Evolutionary conservation across 768 basidiomycete genomes (phyloP), one percentile per base, ranked within the genome.

Genomic region (Leccinum sublutescens): DNA sequence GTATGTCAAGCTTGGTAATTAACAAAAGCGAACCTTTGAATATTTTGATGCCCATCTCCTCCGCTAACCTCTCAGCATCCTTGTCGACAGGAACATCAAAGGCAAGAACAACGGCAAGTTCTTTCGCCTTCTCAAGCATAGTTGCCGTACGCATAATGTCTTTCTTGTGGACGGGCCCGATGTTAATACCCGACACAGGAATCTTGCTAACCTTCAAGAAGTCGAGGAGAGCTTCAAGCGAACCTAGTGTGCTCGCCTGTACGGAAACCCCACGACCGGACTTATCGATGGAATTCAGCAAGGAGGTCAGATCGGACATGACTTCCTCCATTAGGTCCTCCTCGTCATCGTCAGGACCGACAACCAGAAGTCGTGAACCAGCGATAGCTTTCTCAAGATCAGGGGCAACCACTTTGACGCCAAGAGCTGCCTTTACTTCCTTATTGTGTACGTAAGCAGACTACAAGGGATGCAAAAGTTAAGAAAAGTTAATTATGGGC

Each of bases 361-460:
- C 84, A 31, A 98, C 92, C 52, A 98, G 84, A 53, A 99, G 78
- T 9, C 93, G 88, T 43, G 96, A 98, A 67, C 97, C 97, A 60
- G 96, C 96, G 61, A 98, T 96, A 12, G 97, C 95, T 73, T 98
- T 98, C 68, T 98, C 97, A 19, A 99, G 84, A 70, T 97, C 96
- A 1, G 96, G 89, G 0, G 93, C 97, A 47, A 88, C 84, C 60
- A 99, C 85, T 79, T 99, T 99, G 71, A 99, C 89, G 70, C 97
- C 96, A 52, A 97, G 81, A 6, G 97, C 95, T 3, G 96, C 97
- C 77, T 94, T 98, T 74, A 98, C 92, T 74, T 93, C 89, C 75
- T 94, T 96, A 78, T 98, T 91, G 69, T 98, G 97, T 40, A 99
- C 94, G 69, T 98, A 99, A 53, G 86, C 85, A 17, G 93, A 95